Evolutionary conservation across 163 green algal species (phyloP).

Genomic region (Scenedesmus sp.): DNA sequence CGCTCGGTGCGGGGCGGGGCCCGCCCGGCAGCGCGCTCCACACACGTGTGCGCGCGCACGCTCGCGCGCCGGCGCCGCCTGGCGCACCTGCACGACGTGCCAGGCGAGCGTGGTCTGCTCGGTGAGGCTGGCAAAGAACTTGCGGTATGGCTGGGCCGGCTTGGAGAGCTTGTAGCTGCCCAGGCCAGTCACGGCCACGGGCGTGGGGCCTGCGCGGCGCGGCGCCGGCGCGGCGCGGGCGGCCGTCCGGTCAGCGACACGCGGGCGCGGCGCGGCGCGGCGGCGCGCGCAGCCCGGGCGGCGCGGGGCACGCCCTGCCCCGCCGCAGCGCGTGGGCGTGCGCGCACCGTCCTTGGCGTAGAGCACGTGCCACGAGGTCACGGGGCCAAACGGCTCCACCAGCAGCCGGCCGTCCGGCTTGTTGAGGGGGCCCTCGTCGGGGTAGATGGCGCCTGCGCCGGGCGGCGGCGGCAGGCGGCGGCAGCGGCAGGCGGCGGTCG

Average conservation of each 20-base stretch:
- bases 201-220: neutral
- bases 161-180: conserved; percentile 63
- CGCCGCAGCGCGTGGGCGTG: too few species aligned
- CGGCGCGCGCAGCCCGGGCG: too few species aligned
- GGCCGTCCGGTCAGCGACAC: too few species aligned
- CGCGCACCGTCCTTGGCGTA: too few species aligned
- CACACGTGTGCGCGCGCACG: neutral
- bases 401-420: conserved; percentile 61
- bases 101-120: conserved; percentile 61
- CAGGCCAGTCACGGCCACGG: conserved; percentile 46
- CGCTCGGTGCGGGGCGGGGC: neutral
- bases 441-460: conserved; percentile 55
- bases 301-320: too few species aligned
- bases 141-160: conserved; percentile 73
- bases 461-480: neutral
- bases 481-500: neutral
- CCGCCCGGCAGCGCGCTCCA: too few species aligned
- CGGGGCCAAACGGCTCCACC: conserved; percentile 61
- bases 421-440: conserved; percentile 48
- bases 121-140: conserved; percentile 62
- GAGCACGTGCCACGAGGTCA: conserved; percentile 65
- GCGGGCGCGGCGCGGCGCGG: too few species aligned
- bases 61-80: neutral
- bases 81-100: conserved; percentile 31
- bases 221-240: neutral